Evolutionary conservation across 257 asterid genomes (phyloP).

Genomic region (Leptodermis oblonga): DNA sequence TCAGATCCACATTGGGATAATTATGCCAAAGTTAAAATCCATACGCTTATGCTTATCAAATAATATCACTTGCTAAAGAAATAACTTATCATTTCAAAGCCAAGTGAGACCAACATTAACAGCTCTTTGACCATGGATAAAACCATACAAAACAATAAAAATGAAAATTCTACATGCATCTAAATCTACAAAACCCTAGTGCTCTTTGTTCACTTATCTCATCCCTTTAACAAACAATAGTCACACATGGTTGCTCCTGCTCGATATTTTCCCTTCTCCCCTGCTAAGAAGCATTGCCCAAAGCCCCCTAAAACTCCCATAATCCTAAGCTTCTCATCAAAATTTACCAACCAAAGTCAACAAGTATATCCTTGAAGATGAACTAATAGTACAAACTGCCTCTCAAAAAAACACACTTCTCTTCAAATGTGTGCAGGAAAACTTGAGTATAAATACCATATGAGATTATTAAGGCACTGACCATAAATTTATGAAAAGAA

Average conservation of each 20-base stretch:
- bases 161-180: background rate
- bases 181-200: background rate
- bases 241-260: background rate
- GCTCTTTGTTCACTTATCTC: background rate
- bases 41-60: background rate
- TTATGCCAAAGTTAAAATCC: background rate
- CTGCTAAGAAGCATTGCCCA: background rate
- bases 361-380: background rate
- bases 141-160: background rate
- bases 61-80: background rate
- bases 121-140: background rate
- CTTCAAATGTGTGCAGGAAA: background rate
- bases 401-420: background rate
- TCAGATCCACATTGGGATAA: conserved; percentile 19
- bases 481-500: background rate
- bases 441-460: background rate
- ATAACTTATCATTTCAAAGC: background rate
- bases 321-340: background rate
- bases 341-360: background rate
- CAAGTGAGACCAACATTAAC: background rate
- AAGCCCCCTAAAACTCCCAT: background rate
- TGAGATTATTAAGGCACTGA: background rate
- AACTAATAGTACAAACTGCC: background rate
- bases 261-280: background rate
- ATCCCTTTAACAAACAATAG: background rate